Evolutionary conservation across 2,329 filamentous ascomycete species (phyloP).

Genomic region (Colletotrichum tanaceti): DNA sequence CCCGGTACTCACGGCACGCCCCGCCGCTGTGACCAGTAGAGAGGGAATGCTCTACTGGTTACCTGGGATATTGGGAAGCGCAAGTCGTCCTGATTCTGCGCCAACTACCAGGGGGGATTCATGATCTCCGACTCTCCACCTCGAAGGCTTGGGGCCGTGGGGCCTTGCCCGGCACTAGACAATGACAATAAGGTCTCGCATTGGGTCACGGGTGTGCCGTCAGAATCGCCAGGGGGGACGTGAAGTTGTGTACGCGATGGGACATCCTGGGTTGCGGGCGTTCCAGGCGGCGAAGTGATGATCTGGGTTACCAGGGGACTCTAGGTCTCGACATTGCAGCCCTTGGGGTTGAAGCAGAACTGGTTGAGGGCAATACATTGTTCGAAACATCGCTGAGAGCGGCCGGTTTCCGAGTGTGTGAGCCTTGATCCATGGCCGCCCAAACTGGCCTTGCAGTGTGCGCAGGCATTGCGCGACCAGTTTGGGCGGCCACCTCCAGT

Average conservation of each 20-base stretch:
- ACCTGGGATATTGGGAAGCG: neutral
- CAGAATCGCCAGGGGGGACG: neutral
- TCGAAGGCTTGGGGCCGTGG: slow-evolving; percentile 16
- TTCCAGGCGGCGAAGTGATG: slow-evolving; percentile 26
- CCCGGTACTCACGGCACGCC: slow-evolving; percentile 4
- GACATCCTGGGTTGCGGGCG: slow-evolving; percentile 22
- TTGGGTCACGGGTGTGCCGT: neutral
- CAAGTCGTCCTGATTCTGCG: neutral
- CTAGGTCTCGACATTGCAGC: neutral
- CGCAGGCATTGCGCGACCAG: slow-evolving; percentile 31
- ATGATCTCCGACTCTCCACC: neutral
- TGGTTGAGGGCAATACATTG: slow-evolving; percentile 4
- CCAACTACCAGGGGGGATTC: slow-evolving; percentile 3
- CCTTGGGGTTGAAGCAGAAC: slow-evolving; percentile 2
- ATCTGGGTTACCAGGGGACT: slow-evolving; percentile 6
- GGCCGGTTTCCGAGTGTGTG: slow-evolving; percentile 1
- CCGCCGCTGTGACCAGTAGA: slow-evolving; percentile 1
- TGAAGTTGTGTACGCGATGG: neutral
- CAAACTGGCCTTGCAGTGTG: slow-evolving; percentile 30
- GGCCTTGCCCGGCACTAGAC: neutral
- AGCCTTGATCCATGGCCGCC: slow-evolving; percentile 14
- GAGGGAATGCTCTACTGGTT: neutral
- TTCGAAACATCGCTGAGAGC: slow-evolving; percentile 3
- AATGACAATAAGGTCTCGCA: neutral
- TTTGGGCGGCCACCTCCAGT: slow-evolving; percentile 23